A percentile compares a stretch with the other conserved stretches of the same genome.
Evolutionary conservation across 345 rosid species (phyloP).

Genomic region (Ceriops decandra): DNA sequence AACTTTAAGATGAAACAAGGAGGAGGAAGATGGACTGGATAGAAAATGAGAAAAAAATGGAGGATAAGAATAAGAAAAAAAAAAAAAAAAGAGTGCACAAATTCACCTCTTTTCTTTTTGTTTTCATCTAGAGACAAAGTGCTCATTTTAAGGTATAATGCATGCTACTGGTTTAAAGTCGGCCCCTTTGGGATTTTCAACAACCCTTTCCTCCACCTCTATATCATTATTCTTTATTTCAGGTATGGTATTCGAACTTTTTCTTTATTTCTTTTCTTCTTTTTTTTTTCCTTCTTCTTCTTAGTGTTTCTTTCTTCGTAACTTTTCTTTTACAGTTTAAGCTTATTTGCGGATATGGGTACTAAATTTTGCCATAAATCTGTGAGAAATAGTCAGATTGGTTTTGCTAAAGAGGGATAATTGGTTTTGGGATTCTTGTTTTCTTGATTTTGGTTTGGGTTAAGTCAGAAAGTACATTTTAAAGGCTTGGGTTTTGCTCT

Average conservation of each 20-base stretch:
- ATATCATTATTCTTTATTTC: neutral
- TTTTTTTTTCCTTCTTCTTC: slow-evolving; percentile 4
- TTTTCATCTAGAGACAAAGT: neutral
- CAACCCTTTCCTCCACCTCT: too few species aligned
- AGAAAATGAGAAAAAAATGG: neutral
- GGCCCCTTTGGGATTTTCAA: neutral
- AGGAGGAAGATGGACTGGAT: neutral
- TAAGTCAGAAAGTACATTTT: too few species aligned
- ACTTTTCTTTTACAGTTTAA: too few species aligned
- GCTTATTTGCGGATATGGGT: too few species aligned
- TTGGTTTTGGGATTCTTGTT: too few species aligned
- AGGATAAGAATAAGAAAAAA: neutral
- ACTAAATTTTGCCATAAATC: too few species aligned
- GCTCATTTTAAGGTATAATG: neutral
- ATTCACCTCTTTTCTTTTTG: slow-evolving; percentile 17
- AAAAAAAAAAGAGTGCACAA: too few species aligned
- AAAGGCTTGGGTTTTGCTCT: too few species aligned
- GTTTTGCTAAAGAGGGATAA: neutral
- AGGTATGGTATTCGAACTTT: slow-evolving; percentile 1
- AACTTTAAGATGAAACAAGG: neutral
- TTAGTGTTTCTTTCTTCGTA: slow-evolving; percentile 9
- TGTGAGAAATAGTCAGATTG: too few species aligned
- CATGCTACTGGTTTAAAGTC: neutral
- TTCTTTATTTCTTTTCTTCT: neutral
- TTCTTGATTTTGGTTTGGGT: too few species aligned